Base-by-base conservation (phyloP, 1,139 yeast species). In the Yamadazyma songkhlaensis region DNA sequence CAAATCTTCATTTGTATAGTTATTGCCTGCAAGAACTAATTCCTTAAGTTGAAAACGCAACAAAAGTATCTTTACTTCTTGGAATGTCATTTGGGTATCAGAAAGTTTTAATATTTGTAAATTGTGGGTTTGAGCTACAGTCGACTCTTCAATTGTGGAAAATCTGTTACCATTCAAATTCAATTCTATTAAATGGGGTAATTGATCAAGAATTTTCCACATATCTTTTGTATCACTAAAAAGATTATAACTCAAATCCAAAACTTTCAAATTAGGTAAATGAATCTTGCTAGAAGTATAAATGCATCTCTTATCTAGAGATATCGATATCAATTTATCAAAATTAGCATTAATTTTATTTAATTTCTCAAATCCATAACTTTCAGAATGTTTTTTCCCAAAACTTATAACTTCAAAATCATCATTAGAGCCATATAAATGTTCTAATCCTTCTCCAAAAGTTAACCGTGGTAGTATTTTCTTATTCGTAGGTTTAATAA, bases 171-270 rank as follows among this genome's bases (percentile, higher is more conserved):
- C 92, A 41, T 80, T 81, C 36, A 87, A 51, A 35, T 74, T 69
- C 34, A 88, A 50, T 2, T 58, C 56, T n/a, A 50, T 44, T 7
- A 88, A 48, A 0, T 42, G 39, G 0, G 72, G 67, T 25, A 79
- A 45, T 2, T 48, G 45, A 7, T 48, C 41, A 1, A 74, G 48
- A 10, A 81, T 59, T 2, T 50, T 45, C 44, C 68, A 54, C 0
- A 84, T 54, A 3, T 62, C 65, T 0, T 48, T 42, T 39, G 81
- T 53, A 32, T 62, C 59, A 7, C 55, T 54, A 13, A 86, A 55
- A 35, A 87, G 59, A 51, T 87, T 86, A 50, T 58, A 74, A 15
- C 90, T 74, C 32, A 89, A 48, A 50, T 85, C 92, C 31, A 89
- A 60, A 25, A 64, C 59, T 28, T 47, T 50, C 29, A 76, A 57